Evolutionary conservation across 257 asterid species (phyloP), one percentile per base, ranked within the genome.

Genomic region (Ehretia macrophylla): DNA sequence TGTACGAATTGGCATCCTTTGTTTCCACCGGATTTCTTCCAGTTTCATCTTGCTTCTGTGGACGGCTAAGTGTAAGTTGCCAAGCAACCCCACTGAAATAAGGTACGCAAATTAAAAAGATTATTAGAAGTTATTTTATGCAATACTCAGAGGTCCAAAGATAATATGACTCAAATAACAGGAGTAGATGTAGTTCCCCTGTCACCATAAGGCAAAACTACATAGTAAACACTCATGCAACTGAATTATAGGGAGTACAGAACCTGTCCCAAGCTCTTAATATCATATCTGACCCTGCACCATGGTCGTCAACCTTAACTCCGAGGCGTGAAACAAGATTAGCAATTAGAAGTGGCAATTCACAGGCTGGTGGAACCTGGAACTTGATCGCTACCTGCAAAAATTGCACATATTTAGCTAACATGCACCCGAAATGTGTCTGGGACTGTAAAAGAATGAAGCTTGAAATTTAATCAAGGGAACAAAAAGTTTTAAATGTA

Each of bases 221-320:
- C 35, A 27, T 27, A 27, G 4, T 27, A 6, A 27, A 27, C 3
- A 27, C 4, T 27, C 52, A 48, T 16, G 52, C 52, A 17, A 49
- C 27, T 49, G 23, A 47, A 14, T 17, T 17, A 18, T 16, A 17
- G 0, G 54, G 35, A 27, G 35, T 27, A 27, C 4, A 52, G 16
- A 18, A 93, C 99, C 98, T 92, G 81, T 84, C 95, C 94, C 96
- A 86, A 65, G 96, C 95, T 19, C 82, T 85, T 81, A 92, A 65
- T 47, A 66, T 64, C 99, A 92, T 88, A 67, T 83, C 88, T 72
- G 97, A 77, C 59, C 90, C 95, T 66, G 75, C 73, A 70, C 69
- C 83, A 75, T 71, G 67, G 55, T 73, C 87, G 55, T 73, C 83
- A 32, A 73, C 72, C 71, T 77, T 80, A 71, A 80, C 85, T 58